Conservation (phyloP, 208 protist genomes). For the Spongospora subterranea region DNA sequence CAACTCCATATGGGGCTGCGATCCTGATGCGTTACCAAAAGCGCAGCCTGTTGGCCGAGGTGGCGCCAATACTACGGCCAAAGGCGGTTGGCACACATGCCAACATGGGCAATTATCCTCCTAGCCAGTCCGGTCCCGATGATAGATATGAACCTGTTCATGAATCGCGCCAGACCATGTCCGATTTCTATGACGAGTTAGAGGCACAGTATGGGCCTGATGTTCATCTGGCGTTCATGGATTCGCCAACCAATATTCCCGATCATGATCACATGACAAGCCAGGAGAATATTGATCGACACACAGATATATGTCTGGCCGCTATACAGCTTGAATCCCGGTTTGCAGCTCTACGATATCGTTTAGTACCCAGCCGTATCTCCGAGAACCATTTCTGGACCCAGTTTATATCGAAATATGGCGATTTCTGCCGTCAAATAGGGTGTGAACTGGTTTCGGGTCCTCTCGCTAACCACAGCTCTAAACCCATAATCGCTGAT, state of each 20-base stretch:
- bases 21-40: too few relatives aligned
- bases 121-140: too few relatives aligned
- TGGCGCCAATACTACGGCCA: too few relatives aligned
- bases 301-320: background rate
- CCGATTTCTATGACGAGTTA: constrained; percentile 31
- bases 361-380: background rate
- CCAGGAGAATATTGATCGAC: background rate
- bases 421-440: background rate
- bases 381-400: constrained; percentile 11
- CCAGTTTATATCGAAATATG: background rate
- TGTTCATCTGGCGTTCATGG: background rate
- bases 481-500: too few relatives aligned
- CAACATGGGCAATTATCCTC: too few relatives aligned
- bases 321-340: constrained; percentile 1
- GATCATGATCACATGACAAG: background rate
- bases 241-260: background rate
- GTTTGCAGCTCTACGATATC: constrained; percentile 8
- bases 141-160: too few relatives aligned
- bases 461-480: background rate
- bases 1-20: too few relatives aligned
- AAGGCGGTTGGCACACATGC: too few relatives aligned
- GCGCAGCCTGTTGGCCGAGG: too few relatives aligned
- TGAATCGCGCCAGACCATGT: too few relatives aligned
- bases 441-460: background rate
- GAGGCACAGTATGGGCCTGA: background rate